A percentile compares a stretch with the other conserved stretches of the same genome.
Evolutionary conservation across 495 filamentous ascomycete genomes (phyloP).

Genomic region (Aspergillus ellipticus): DNA sequence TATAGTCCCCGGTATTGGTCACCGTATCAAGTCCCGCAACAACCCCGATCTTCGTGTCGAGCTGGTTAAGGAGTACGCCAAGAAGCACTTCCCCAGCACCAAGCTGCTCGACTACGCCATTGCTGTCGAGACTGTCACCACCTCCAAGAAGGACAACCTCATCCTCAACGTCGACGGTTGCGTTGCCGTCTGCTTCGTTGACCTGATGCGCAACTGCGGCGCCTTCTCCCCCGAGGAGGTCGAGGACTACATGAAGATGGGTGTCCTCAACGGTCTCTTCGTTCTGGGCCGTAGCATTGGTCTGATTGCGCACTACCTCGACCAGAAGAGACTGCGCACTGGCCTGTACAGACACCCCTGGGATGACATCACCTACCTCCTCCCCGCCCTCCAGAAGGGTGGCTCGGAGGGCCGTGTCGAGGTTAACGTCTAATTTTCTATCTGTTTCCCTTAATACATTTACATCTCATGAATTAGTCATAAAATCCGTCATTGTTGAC

Average conservation of each 20-base stretch:
- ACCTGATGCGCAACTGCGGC: conserved; percentile 95
- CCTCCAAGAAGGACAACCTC: conserved; percentile 99
- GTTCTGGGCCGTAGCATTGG: conserved; percentile 93
- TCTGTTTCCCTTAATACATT: conserved; percentile 4
- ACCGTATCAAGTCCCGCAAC: conserved; percentile 98
- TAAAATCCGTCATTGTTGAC: conserved; percentile 35
- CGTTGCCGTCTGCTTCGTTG: conserved; percentile 97
- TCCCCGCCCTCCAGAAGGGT: conserved; percentile 72
- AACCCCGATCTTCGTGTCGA: conserved; percentile 99
- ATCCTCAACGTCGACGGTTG: conserved; percentile 99
- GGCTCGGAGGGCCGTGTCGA: conserved; percentile 88
- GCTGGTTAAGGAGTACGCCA: conserved; percentile 97
- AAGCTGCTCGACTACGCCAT: conserved; percentile 98
- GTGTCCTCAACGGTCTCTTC: conserved; percentile 98
- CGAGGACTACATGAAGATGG: conserved; percentile 69
- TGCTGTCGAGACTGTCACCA: conserved; percentile 96
- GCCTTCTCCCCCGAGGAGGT: conserved; percentile 69
- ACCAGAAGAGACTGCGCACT: conserved; percentile 97
- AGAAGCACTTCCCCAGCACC: conserved; percentile 93
- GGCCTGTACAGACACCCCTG: conserved; percentile 98
- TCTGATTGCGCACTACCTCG: conserved; percentile 98
- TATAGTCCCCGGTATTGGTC: conserved; percentile 89
- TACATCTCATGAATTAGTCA: conserved; percentile 10
- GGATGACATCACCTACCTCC: conserved; percentile 96
- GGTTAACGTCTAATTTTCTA: conserved; percentile 63